Base-by-base conservation (phyloP, 768 basidiomycete genomes). In the Pisolithus albus region DNA sequence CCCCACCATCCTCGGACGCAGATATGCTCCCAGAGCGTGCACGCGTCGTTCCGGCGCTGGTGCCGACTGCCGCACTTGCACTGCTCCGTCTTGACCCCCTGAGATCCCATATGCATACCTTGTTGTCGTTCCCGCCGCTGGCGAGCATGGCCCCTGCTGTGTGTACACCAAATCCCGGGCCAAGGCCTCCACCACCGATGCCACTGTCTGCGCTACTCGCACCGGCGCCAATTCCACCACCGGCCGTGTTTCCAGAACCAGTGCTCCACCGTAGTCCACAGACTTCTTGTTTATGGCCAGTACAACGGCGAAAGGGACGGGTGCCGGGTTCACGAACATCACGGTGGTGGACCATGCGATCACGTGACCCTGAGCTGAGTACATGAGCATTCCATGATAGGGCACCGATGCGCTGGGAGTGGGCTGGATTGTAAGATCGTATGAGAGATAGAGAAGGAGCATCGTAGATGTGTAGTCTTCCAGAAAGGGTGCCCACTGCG, bases 61-160 rank as follows among this genome's bases (percentile, higher is more conserved):
- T 51, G 55, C 13, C 61, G 68, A 13, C 64, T 67, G 7, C 61
- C 64, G 11, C 66, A 67, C 16, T 65, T 3, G 64, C 63, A 50
- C 47, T 57, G 11, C 39, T 42, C 21, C 64, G 67, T 58, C 74
- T 73, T 6, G 80, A 79, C 8, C 86, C 88, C 51, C 88, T 77
- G 50, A 92, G 71, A 64, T 97, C 93, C 91, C 94, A 99, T 49
- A 99, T 92, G 60, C 91, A 92, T 16, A 99, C 89, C 72, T 97
- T 97, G 71, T 99, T 99, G 70, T 99, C 95, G 65, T 99, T 99
- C 0, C 95, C 95, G 2, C 95, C 95, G 57, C 88, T 92, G 3
- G 95, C 95, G 4, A 99, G 78, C 28, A 76, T 76, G 7, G 83
- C 83, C 7, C 66, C 65, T 57, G 56, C 64, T 59, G 50, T 64